phyloP scores from a whole-genome alignment of 2,329 filamentous ascomycete genomes.

The Fusarium agapanthi region DNA sequence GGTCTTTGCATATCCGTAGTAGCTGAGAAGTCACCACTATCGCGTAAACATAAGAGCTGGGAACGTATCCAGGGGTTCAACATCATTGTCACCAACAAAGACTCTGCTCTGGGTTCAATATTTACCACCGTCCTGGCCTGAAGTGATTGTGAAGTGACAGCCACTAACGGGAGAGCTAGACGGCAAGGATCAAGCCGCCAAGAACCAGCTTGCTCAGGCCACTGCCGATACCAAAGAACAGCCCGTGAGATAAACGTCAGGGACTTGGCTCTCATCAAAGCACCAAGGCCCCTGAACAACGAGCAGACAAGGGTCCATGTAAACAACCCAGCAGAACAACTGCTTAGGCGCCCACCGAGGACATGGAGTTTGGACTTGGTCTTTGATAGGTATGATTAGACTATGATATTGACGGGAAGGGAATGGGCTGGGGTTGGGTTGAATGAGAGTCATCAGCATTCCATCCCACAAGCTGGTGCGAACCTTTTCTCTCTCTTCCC shows the following conservation, averaged over 20 bases:
- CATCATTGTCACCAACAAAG: constrained; percentile 22
- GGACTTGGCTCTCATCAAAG: constrained; percentile 33
- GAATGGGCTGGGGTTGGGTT: constrained; percentile 16
- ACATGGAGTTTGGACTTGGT: background rate
- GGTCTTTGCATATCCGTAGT: background rate
- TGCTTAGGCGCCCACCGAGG: constrained; percentile 9
- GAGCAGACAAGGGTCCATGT: constrained; percentile 23
- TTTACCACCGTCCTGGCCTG: constrained; percentile 35
- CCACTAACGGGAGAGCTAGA: constrained; percentile 33
- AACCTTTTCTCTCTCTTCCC: constrained; percentile 21
- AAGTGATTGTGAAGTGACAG: constrained; percentile 31
- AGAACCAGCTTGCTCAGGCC: constrained; percentile 17
- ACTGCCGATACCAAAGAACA: background rate
- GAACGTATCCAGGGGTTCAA: background rate
- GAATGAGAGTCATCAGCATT: constrained; percentile 27
- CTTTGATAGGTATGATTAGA: background rate
- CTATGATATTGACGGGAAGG: constrained; percentile 15
- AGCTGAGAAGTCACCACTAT: background rate
- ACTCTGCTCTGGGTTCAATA: constrained; percentile 17
- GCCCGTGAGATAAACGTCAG: constrained; percentile 23
- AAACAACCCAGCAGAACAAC: constrained; percentile 34
- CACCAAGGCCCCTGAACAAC: constrained; percentile 33
- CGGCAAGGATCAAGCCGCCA: constrained; percentile 19
- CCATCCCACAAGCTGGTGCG: constrained; percentile 19
- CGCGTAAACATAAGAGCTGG: background rate